These are phyloP conservation scores for Lepraria neglecta DNA, from an alignment of 495 filamentous ascomycete species.

Conservation along the genomic window DNA sequence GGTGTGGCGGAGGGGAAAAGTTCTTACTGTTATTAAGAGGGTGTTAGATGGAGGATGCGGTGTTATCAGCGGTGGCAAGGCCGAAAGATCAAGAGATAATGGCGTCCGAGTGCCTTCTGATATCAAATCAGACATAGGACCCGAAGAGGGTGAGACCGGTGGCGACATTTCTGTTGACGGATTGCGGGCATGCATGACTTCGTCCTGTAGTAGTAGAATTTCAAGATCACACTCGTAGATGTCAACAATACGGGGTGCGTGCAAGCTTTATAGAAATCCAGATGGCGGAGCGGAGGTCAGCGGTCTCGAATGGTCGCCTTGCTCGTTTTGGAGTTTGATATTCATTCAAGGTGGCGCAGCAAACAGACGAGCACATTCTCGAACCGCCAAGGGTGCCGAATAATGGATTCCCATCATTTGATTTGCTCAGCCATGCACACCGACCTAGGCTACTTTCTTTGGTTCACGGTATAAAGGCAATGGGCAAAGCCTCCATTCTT, in stretches of 20 bases:
- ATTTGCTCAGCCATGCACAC: slow-evolving; percentile 16
- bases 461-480: slow-evolving; percentile 1
- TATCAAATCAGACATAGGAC: slow-evolving; percentile 17
- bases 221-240: neutral
- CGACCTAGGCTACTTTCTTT: slow-evolving; percentile 12
- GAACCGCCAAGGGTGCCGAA: neutral
- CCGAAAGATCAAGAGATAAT: slow-evolving; percentile 77
- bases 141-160: slow-evolving; percentile 20
- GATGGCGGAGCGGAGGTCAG: neutral
- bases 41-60: slow-evolving; percentile 87
- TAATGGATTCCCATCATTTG: neutral
- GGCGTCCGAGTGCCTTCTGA: slow-evolving; percentile 37
- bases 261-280: neutral
- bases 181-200: slow-evolving; percentile 1
- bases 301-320: neutral
- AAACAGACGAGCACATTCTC: slow-evolving; percentile 2
- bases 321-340: neutral
- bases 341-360: slow-evolving; percentile 13
- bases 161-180: slow-evolving; percentile 15
- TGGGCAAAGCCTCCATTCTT: slow-evolving; percentile 3
- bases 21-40: slow-evolving; percentile 68
- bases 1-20: neutral
- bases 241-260: neutral
- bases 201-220: neutral
- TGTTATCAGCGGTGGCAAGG: slow-evolving; percentile 67